Conservation (phyloP, 2,329 filamentous ascomycete species). For the Fusarium dlaminii region DNA sequence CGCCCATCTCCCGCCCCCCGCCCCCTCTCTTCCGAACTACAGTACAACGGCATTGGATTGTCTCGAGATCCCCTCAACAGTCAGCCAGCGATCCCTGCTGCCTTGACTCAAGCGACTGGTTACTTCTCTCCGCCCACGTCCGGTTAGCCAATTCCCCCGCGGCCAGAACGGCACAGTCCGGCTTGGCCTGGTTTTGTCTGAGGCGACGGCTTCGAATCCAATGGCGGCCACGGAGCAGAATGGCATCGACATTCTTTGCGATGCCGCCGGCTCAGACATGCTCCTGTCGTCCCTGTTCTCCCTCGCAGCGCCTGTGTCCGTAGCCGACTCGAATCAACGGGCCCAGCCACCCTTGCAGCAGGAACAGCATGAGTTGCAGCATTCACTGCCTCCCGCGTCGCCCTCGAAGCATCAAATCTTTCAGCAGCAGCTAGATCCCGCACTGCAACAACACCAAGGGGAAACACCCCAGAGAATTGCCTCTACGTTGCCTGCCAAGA, state of each 20-base stretch:
- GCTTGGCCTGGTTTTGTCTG: slow-evolving; percentile 9
- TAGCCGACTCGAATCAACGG: slow-evolving; percentile 30
- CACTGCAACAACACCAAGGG: slow-evolving; percentile 19
- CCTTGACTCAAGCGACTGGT: slow-evolving; percentile 7
- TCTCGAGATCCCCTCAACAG: slow-evolving; percentile 26
- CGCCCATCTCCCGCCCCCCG: slow-evolving; percentile 26
- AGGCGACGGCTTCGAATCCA: slow-evolving; percentile 8
- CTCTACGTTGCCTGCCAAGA: slow-evolving; percentile 33
- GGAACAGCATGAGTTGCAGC: slow-evolving; percentile 30
- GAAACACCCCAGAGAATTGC: slow-evolving; percentile 15
- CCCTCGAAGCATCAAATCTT: slow-evolving; percentile 28
- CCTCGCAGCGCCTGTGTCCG: slow-evolving; percentile 33
- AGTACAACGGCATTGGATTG: slow-evolving; percentile 24
- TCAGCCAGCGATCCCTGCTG: not conserved
- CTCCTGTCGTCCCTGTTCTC: slow-evolving; percentile 41
- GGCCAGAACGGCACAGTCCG: slow-evolving; percentile 19
- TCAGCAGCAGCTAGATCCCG: slow-evolving; percentile 32
- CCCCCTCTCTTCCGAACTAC: slow-evolving; percentile 32
- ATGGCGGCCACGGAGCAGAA: slow-evolving; percentile 42
- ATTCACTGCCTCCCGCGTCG: slow-evolving; percentile 22
- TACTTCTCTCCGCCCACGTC: not conserved
- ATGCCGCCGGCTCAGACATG: slow-evolving; percentile 43
- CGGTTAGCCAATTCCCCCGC: not conserved
- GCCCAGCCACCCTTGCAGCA: slow-evolving; percentile 24
- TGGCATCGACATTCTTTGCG: slow-evolving; percentile 43